Evolutionary conservation across 208 protist species (phyloP).

Genomic region (Trypanosomatidae sp.): DNA sequence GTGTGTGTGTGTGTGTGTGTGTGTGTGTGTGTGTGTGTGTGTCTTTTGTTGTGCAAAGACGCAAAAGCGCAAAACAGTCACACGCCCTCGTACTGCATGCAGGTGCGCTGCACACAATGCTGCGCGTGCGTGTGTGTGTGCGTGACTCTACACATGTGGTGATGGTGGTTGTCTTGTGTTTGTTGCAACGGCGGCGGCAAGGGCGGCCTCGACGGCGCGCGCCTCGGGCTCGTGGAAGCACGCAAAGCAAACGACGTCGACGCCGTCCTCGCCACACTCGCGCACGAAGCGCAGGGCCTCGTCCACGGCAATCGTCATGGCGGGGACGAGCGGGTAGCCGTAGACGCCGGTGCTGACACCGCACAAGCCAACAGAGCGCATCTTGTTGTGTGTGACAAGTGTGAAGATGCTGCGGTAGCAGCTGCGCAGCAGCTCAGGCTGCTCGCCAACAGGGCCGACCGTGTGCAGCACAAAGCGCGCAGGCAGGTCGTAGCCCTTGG

Average conservation of each 20-base stretch:
- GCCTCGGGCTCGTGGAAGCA: constrained; percentile 28
- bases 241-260: constrained; percentile 43
- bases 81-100: too few relatives aligned
- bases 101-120: too few relatives aligned
- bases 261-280: constrained; percentile 4
- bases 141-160: not conserved
- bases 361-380: constrained; percentile 65
- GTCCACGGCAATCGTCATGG: constrained; percentile 38
- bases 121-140: not conserved
- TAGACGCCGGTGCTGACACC: constrained; percentile 79
- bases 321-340: constrained; percentile 54
- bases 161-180: too few relatives aligned
- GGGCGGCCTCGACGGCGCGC: not conserved
- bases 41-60: too few relatives aligned
- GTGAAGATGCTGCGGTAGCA: constrained; percentile 49
- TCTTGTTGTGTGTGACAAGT: constrained; percentile 13
- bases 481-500: constrained; percentile 57
- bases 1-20: too few relatives aligned
- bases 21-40: too few relatives aligned
- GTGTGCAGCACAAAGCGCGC: constrained; percentile 64
- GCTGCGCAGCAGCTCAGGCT: constrained; percentile 21
- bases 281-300: constrained; percentile 24
- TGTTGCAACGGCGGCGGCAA: too few relatives aligned
- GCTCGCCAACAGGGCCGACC: constrained; percentile 62
- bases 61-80: too few relatives aligned